These are phyloP conservation scores for Nothophoma quercina DNA, from an alignment of 2,329 filamentous ascomycete species.

Conservation along the genomic window DNA sequence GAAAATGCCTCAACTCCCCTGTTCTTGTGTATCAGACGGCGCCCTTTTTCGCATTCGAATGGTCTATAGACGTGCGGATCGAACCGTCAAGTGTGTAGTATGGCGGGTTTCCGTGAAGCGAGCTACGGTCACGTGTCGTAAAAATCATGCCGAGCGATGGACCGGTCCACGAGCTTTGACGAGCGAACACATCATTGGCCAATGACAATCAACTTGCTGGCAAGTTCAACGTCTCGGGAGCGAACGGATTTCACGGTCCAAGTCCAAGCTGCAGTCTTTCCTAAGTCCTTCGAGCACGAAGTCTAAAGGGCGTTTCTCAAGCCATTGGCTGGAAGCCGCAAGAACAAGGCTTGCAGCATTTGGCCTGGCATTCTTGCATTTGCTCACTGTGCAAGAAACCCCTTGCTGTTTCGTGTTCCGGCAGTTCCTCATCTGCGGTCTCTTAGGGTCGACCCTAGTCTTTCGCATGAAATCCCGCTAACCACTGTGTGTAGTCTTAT, in stretches of 20 bases:
- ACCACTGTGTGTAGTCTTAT: conserved; percentile 47
- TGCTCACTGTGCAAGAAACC: conserved; percentile 21
- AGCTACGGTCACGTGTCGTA: conserved; percentile 47
- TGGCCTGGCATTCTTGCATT: conserved; percentile 30
- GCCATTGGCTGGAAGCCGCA: conserved; percentile 35
- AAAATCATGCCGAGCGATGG: conserved; percentile 45
- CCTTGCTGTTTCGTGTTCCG: conserved; percentile 23
- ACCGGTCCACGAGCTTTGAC: conserved; percentile 30
- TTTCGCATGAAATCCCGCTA: conserved; percentile 42
- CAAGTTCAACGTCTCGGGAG: conserved; percentile 34
- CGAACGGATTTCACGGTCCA: conserved; percentile 24
- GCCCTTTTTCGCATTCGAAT: conserved; percentile 30
- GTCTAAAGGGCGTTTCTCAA: conserved; percentile 31
- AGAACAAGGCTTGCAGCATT: conserved; percentile 20
- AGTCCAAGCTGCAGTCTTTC: conserved; percentile 25
- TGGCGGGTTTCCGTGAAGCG: conserved; percentile 48
- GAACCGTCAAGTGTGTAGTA: conserved; percentile 42
- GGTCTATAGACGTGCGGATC: conserved; percentile 40
- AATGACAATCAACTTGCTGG: conserved; percentile 30
- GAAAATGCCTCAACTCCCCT: conserved; percentile 52
- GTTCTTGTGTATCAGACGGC: conserved; percentile 45
- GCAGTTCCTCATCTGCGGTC: conserved; percentile 5
- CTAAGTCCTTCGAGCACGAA: conserved; percentile 23
- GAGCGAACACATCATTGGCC: conserved; percentile 38
- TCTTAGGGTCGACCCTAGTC: conserved; percentile 31